Evolutionary conservation across 2,329 filamentous ascomycete species (phyloP).

Genomic region (Microcyclospora tardicrescens): DNA sequence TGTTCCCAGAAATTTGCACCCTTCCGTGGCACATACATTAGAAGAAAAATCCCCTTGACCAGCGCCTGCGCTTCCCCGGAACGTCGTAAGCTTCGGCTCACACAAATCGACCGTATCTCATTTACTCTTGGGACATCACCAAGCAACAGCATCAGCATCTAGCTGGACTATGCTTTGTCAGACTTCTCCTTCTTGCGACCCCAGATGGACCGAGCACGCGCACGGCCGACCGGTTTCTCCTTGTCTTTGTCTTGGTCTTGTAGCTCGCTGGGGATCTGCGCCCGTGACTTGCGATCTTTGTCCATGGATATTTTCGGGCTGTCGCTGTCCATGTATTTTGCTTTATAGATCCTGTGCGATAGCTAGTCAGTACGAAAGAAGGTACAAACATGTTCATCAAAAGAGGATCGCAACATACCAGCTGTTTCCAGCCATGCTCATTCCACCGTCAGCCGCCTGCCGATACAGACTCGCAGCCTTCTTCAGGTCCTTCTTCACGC

Average conservation of each 20-base stretch:
- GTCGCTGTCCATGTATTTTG: conserved; percentile 66
- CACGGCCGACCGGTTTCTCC: conserved; percentile 30
- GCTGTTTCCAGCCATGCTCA: conserved; percentile 96
- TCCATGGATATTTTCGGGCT: conserved; percentile 24
- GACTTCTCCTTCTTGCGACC: conserved; percentile 13
- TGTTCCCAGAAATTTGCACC: too few relatives aligned
- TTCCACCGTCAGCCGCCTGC: conserved; percentile 78
- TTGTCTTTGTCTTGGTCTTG: conserved; percentile 31
- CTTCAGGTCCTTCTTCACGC: conserved; percentile 91
- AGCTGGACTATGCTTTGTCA: neutral
- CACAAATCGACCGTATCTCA: too few relatives aligned
- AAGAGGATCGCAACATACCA: conserved; percentile 51
- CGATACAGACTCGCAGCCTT: conserved; percentile 88
- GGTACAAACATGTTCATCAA: neutral
- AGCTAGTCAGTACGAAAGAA: conserved; percentile 1
- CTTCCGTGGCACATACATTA: too few relatives aligned
- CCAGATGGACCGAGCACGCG: conserved; percentile 12
- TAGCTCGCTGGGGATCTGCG: conserved; percentile 31
- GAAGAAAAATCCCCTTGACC: too few relatives aligned
- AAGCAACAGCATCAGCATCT: too few relatives aligned
- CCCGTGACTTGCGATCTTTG: conserved; percentile 12
- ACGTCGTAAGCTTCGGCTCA: too few relatives aligned
- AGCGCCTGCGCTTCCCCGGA: too few relatives aligned
- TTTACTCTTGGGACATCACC: too few relatives aligned
- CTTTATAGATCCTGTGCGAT: conserved; percentile 72